Base-by-base conservation (phyloP, 177 flowering plant genomes). In the Tripterygium wilfordii region DNA sequence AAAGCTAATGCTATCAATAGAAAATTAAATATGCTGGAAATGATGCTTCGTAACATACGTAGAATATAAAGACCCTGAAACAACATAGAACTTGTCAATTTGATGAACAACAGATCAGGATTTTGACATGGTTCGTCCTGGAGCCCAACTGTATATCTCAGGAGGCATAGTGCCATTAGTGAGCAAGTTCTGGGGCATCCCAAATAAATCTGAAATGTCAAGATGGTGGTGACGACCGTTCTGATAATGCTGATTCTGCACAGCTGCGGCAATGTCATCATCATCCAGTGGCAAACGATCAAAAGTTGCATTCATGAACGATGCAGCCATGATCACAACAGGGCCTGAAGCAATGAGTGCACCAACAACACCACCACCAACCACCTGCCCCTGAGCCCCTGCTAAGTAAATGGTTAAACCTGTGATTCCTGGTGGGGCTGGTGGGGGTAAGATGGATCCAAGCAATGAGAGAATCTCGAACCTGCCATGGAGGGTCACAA, bases 361-460 rank as follows among this genome's bases (percentile, higher is more conserved):
- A 8, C 89, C 87, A 3, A 80, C 83, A 18, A 80, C 85, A 22
- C 53, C 59, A 9, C 87, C 85, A 10, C 89, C 89, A 27, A 79
- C 81, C 18, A 85, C 86, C 54, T 82, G 89, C 18, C 94, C 94
- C 31, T 82, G 89, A 16, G 68, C 72, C 8, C 94, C 87, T 0
- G 82, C 80, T 21, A 85, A 53, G 65, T 76, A 80, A 29, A 80
- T 69, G 8, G 87, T 79, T 19, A 85, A 63, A 2, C 85, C 88
- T 0, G 87, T 76, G 45, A 76, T 63, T 22, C 87, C 84, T 1
- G 79, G 71, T 0, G 84, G 82, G 0, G 87, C 78, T 1, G 87
- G 94, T 2, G 82, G 88, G 5, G 89, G 89, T 43, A 85, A 39
- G 60, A 82, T 57, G 0, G 89, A 76, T 1, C 89, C 94, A 0